Base-by-base conservation (phyloP, 306 rosid genomes). In the Pterocarpus macrocarpus region DNA sequence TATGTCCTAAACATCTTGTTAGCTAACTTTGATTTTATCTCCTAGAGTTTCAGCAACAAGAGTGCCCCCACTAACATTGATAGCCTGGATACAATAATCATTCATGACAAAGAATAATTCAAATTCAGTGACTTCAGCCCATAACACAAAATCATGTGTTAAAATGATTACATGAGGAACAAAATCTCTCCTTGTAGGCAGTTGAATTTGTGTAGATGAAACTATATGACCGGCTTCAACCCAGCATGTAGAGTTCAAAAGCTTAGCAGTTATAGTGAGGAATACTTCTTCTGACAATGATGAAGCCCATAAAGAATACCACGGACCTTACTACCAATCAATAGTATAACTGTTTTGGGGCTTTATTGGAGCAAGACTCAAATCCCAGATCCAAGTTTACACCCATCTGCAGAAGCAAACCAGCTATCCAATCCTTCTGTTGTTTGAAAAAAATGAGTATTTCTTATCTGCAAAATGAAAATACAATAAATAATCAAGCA, bases 341-440 rank as follows among this genome's bases (percentile, higher is more conserved):
- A 90, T 62, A 41, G 76, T 73, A 53, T 61, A 87, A 79, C 82
- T 88, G 64, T 78, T 87, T 82, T 88, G 99, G 34, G 99, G 93
- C 72, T 84, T 87, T 71, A 95, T 83, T 15, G 89, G 77, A 41
- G 92, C 88, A 83, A 91, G 84, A 79, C 85, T 76, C 69, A 93
- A 73, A 78, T 71, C 77, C 97, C 98, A 35, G 90, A 87, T 70
- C 98, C 99, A 71, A 91, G 85, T 76, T 81, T 34, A 72, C 61
- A 68, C 69, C 99, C 99, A 67, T 91, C 95, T 64, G 96, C 99
- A 47, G 89, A 87, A 82, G 75, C 90, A 82, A 64, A 66, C 99
- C 99, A 95, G 76, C 86, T 85, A 84, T 93, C 96, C 86, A 91
- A 81, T 67, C 86, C 94, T 80, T 88, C 84, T 5, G 99, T 95